phyloP scores from a whole-genome alignment of 179 eudicot genomes.

The Beta lomatogona region DNA sequence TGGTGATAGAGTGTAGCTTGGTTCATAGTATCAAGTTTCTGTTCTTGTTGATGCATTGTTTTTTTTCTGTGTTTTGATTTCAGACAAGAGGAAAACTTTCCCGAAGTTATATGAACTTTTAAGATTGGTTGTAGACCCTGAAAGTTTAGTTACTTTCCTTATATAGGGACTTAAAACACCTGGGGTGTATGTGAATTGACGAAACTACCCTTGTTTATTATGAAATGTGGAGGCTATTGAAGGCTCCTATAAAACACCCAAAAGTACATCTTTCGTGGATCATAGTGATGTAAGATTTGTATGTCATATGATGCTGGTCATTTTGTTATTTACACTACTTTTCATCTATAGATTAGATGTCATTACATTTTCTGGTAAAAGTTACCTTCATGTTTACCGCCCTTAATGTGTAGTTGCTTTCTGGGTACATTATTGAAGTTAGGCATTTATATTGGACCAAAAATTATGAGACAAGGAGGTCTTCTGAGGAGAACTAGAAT shows the following conservation, averaged over 20 bases:
- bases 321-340: background rate
- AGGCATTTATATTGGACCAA: slow-evolving; percentile 21
- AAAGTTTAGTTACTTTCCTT: slow-evolving; percentile 30
- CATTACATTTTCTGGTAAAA: slow-evolving; percentile 8
- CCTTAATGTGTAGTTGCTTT: slow-evolving; percentile 35
- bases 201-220: slow-evolving; percentile 25
- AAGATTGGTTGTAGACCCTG: slow-evolving; percentile 29
- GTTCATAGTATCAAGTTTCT: slow-evolving; percentile 26
- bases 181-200: slow-evolving; percentile 24
- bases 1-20: slow-evolving; percentile 16
- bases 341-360: background rate
- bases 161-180: slow-evolving; percentile 27
- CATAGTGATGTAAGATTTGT: slow-evolving; percentile 27
- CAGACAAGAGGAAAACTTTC: slow-evolving; percentile 17
- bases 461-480: slow-evolving; percentile 8
- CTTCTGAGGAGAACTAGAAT: too few relatives aligned
- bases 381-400: slow-evolving; percentile 31
- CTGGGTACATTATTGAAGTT: slow-evolving; percentile 28
- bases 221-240: background rate
- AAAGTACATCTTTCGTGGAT: slow-evolving; percentile 3
- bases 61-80: slow-evolving; percentile 1
- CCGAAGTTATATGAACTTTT: slow-evolving; percentile 24
- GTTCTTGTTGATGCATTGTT: slow-evolving; percentile 22
- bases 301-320: slow-evolving; percentile 19
- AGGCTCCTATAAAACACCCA: background rate